These are phyloP conservation scores for Glycine tomentella DNA, from an alignment of 306 rosid genomes.

Conservation along the genomic window DNA sequence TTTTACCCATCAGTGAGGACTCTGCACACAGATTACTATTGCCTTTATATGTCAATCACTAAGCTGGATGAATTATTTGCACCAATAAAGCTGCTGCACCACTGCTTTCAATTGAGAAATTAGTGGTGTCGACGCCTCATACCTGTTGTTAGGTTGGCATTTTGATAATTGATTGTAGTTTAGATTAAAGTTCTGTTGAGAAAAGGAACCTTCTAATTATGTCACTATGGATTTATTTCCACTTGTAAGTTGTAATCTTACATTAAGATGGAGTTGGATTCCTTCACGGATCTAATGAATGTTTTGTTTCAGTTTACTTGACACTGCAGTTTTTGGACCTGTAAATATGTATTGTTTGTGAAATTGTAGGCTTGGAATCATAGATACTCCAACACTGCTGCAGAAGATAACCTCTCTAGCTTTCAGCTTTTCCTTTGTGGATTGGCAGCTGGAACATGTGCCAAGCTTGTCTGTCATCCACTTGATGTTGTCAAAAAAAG, in stretches of 20 bases:
- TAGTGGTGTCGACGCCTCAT: not conserved
- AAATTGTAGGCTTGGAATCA: slow-evolving; percentile 74
- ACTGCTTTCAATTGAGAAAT: slow-evolving; percentile 8
- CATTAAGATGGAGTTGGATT: slow-evolving; percentile 7
- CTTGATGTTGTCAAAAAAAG: slow-evolving; percentile 98
- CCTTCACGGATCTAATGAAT: slow-evolving; percentile 34
- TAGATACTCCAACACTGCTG: slow-evolving; percentile 36
- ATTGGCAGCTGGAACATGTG: slow-evolving; percentile 93
- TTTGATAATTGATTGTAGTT: not conserved
- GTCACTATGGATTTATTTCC: slow-evolving; percentile 1
- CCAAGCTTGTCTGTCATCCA: slow-evolving; percentile 96
- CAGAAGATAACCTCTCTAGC: slow-evolving; percentile 66
- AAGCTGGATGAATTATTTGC: not conserved
- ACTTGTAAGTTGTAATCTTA: slow-evolving; percentile 7
- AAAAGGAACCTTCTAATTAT: slow-evolving; percentile 6
- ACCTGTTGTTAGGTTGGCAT: not conserved
- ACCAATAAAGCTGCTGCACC: not conserved
- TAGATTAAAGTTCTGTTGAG: slow-evolving; percentile 12
- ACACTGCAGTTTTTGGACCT: slow-evolving; percentile 18
- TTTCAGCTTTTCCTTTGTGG: slow-evolving; percentile 89
- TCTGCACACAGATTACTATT: not conserved
- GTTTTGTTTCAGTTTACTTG: slow-evolving; percentile 30
- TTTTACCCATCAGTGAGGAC: not conserved
- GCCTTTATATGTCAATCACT: not conserved
- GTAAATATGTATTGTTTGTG: slow-evolving; percentile 10